Base-by-base conservation (phyloP, 2,329 filamentous ascomycete genomes). In the Apiospora phragmitis region DNA sequence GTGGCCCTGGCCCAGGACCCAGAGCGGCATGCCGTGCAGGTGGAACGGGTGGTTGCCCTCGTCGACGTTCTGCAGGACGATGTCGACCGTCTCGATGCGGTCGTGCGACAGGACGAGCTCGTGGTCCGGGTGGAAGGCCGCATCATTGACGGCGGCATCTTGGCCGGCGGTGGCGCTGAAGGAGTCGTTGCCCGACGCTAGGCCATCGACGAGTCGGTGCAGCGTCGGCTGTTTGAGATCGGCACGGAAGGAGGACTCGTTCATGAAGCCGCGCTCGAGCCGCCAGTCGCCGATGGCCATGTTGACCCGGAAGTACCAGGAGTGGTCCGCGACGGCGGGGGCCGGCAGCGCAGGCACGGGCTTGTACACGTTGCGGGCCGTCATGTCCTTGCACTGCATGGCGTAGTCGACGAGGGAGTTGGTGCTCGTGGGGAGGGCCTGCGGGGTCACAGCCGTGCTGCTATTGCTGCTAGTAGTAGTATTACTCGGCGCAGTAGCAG, bases 11-110 rank as follows among this genome's bases (percentile, higher is more conserved):
- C 74, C 82, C 12, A 81, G 77, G 24, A 89, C 82, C 79, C 89
- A 90, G 80, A 91, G 88, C 72, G 85, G 84, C 74, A 88, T 84
- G 5, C 89, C 89, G 78, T 92, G 92, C 1, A 93, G 81, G 80
- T 93, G 90, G 83, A 92, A 91, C 0, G 90, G 91, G 74, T 91
- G 88, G 70, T 87, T 90, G 67, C 90, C 75, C 82, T 84, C 84
- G 72, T 91, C 89, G 72, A 88, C 84, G 75, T 91, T 92, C 78
- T 90, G 90, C 4, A 91, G 81, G 43, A 91, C 80, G 43, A 91
- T 82, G 74, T 91, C 89, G 32, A 91, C 83, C 9, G 88, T 83
- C 72, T 84, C 80, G 38, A 83, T 74, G 26, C 77, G 80, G 68
- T 84, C 85, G 70, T 90, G 85, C 35, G 87, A 83, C 42, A 93